Percentiles rank a stretch among this genome's conserved stretches.
phyloP scores from a whole-genome alignment of 2,329 filamentous ascomycete genomes.

The Monosporascus sp. region DNA sequence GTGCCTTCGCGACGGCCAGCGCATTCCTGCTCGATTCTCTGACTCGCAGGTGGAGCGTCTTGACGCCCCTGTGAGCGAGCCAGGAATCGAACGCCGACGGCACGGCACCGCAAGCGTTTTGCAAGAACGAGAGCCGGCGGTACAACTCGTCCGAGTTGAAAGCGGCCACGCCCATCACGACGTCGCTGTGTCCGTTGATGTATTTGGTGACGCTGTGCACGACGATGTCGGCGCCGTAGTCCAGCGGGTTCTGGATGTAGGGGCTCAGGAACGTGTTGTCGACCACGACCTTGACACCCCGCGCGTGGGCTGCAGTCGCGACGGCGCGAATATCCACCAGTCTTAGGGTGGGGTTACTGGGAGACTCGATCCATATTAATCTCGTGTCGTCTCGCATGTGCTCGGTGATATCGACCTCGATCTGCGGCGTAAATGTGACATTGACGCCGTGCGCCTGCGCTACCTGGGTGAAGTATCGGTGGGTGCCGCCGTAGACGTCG shows the following conservation, averaged over 20 bases:
- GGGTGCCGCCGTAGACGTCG: conserved; percentile 96
- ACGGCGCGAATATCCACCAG: conserved; percentile 91
- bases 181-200: conserved; percentile 96
- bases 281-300: conserved; percentile 92
- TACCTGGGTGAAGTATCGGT: conserved; percentile 98
- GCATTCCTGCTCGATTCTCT: conserved; percentile 82
- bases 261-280: conserved; percentile 98
- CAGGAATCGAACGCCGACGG: conserved; percentile 95
- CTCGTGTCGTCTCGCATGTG: conserved; percentile 88
- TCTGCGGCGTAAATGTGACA: conserved; percentile 89
- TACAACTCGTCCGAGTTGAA: conserved; percentile 84
- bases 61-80: conserved; percentile 94
- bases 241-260: conserved; percentile 93
- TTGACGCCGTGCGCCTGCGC: conserved; percentile 89
- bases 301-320: conserved; percentile 74
- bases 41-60: conserved; percentile 91
- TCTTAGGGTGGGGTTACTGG: conserved; percentile 88
- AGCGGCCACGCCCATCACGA: conserved; percentile 94
- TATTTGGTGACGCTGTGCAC: conserved; percentile 98
- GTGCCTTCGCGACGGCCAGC: conserved; percentile 66
- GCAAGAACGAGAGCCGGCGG: conserved; percentile 77
- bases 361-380: conserved; percentile 94
- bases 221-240: conserved; percentile 93
- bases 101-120: conserved; percentile 95
- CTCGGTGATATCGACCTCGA: conserved; percentile 79